Base-by-base conservation (phyloP, 192 early-diverging fungal genomes). In the Podila clonocystis region DNA sequence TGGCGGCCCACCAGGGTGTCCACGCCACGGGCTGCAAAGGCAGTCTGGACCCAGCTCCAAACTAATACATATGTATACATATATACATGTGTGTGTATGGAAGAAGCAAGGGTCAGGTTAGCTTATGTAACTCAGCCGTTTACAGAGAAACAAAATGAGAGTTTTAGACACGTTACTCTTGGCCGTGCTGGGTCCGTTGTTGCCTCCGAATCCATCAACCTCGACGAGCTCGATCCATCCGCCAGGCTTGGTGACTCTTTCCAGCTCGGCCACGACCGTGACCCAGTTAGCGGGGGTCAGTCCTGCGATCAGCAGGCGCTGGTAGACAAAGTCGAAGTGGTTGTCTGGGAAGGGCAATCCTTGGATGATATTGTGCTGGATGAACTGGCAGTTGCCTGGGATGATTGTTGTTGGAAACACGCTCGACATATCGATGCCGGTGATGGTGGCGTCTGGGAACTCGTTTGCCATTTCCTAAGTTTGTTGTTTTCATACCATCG, bases 361-460 rank as follows among this genome's bases (percentile, higher is more conserved):
- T 2, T 79, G 59, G 30, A 24, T 50, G 50, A 84, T 62, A 38
- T 84, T 63, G 22, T 74, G 61, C 49, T 66, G 62, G n/a, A 75
- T 31, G 61, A 84, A 84, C 0, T 41, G 49, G 20, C 71, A 67
- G 20, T 84, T 84, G 29, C 29, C 26, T 0, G 83, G 83, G 38
- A 82, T 84, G 63, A 74, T 84, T 24, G 66, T 72, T 15, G 64
- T 28, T 8, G 83, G 72, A 31, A 75, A 84, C 5, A 84, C 71
- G 1, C 69, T 17, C 3, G 79, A 72, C 26, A 88, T 86, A 48
- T 89, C 88, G n/a, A 86, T 63, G 4, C 86, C 88, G 52, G 78
- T 63, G 52, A 89, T 70, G 11, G 36, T 70, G 9, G 82, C 73
- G 24, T 72, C 66, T n/a, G 85, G 85, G 61, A 79, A 88, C 26